Conservation (phyloP, 1,284 basidiomycete species). For the Ceratobasidium sp. region DNA sequence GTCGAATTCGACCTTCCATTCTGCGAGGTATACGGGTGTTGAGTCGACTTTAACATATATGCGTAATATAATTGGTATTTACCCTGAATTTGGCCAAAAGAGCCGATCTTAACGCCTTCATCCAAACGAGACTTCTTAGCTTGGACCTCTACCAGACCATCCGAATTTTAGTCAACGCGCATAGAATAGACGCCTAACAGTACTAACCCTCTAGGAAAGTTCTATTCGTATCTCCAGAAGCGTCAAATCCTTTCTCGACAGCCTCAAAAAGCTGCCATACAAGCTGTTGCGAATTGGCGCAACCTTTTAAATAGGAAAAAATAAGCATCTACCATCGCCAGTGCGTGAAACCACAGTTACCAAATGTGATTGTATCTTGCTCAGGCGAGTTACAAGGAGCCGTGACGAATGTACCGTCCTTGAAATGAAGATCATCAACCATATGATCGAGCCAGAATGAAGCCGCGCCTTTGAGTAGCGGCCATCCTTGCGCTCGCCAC, state of each 20-base stretch:
- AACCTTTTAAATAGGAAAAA: conserved; percentile 52
- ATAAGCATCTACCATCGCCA: no score
- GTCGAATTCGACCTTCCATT: conserved; percentile 83
- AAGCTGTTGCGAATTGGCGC: conserved; percentile 76
- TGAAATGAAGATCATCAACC: conserved; percentile 71
- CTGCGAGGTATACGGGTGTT: conserved; percentile 56
- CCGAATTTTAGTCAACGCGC: not conserved
- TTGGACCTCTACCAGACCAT: conserved; percentile 64
- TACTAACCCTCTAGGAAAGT: conserved; percentile 70
- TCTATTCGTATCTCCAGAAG: conserved; percentile 73
- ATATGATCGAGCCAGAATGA: conserved; percentile 79
- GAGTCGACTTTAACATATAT: not conserved
- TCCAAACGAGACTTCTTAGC: conserved; percentile 73
- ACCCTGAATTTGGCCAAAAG: conserved; percentile 84
- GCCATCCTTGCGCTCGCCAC: conserved; percentile 79
- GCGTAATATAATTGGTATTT: conserved; percentile 8
- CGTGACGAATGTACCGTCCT: conserved; percentile 76
- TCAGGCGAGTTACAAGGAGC: conserved; percentile 82
- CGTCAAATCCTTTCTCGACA: conserved; percentile 73
- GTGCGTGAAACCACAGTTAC: conserved; percentile 57
- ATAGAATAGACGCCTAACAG: not conserved
- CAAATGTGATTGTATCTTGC: conserved; percentile 75
- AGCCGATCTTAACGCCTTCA: conserved; percentile 72
- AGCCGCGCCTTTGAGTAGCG: conserved; percentile 68
- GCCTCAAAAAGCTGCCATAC: conserved; percentile 81